These are phyloP conservation scores for Dothideomycetidae sp. DNA, from an alignment of 2,329 filamentous ascomycete species.

Conservation along the genomic window DNA sequence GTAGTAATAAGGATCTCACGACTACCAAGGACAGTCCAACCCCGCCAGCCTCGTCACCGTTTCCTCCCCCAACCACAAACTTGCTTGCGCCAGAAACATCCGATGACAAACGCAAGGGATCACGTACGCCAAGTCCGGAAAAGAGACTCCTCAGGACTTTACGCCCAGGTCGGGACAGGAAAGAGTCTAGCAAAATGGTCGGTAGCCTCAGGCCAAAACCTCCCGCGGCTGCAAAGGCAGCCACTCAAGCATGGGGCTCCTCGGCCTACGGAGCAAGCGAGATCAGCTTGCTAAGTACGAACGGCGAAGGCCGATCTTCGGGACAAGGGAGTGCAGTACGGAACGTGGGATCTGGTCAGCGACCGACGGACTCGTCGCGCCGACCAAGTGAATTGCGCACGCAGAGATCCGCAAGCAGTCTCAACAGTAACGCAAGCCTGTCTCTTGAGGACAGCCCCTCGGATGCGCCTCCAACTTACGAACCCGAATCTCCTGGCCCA, in stretches of 20 bases:
- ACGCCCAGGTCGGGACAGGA: constrained; percentile 19
- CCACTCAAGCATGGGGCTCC: constrained; percentile 44
- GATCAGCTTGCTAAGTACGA: constrained; percentile 11
- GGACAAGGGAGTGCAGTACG: not conserved
- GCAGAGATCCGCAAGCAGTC: constrained; percentile 6
- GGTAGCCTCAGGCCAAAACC: constrained; percentile 31
- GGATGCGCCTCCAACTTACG: constrained; percentile 5
- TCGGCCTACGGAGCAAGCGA: constrained; percentile 20
- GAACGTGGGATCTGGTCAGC: not conserved
- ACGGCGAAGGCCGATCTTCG: constrained; percentile 8
- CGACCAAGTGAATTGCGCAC: constrained; percentile 1
- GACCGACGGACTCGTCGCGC: constrained; percentile 1
- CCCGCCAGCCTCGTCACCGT: constrained; percentile 3
- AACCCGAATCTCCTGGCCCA: constrained; percentile 10
- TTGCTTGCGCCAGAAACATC: constrained; percentile 22
- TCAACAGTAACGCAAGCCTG: constrained; percentile 6
- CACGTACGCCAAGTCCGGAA: constrained; percentile 47
- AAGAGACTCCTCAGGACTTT: constrained; percentile 39
- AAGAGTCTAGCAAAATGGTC: constrained; percentile 29
- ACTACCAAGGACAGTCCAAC: constrained; percentile 6
- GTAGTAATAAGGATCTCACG: constrained; percentile 23
- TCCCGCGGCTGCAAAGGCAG: constrained; percentile 47
- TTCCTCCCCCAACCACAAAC: constrained; percentile 18
- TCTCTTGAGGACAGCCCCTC: constrained; percentile 3
- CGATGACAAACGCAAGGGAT: constrained; percentile 28